Conservation (phyloP, 2,329 filamentous ascomycete species). For the Aschersonia sp. region DNA sequence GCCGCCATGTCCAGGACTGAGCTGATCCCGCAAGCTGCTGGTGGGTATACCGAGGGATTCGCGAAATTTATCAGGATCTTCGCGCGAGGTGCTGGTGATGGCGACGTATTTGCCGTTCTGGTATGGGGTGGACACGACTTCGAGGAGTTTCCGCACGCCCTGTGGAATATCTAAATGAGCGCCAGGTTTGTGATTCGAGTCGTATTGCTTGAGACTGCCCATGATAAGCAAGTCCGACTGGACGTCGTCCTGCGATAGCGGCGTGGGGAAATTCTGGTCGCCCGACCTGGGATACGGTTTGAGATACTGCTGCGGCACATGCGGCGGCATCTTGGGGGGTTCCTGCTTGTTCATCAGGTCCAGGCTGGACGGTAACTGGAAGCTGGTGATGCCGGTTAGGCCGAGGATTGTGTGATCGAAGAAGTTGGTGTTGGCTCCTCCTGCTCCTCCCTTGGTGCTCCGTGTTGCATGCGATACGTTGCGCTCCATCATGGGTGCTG, state of each 20-base stretch:
- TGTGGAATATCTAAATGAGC: slow-evolving; percentile 40
- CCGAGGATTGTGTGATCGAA: slow-evolving; percentile 43
- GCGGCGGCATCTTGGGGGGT: slow-evolving; percentile 41
- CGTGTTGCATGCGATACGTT: slow-evolving; percentile 50
- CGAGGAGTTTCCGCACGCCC: slow-evolving; percentile 40
- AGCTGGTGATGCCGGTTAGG: slow-evolving; percentile 44
- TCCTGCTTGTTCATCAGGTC: slow-evolving; percentile 40
- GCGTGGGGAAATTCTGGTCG: slow-evolving; percentile 41
- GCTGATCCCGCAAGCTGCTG: slow-evolving; percentile 27
- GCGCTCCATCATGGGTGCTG: slow-evolving; percentile 46
- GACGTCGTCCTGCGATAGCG: slow-evolving; percentile 36
- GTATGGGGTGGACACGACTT: slow-evolving; percentile 35
- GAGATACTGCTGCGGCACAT: slow-evolving; percentile 42
- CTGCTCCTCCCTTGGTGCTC: slow-evolving; percentile 40
- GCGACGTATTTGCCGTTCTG: slow-evolving; percentile 32
- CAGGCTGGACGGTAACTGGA: slow-evolving; percentile 43
- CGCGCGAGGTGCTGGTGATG: slow-evolving; percentile 29
- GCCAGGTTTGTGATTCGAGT: slow-evolving; percentile 35
- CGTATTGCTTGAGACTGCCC: slow-evolving; percentile 42
- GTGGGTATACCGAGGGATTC: slow-evolving; percentile 33
- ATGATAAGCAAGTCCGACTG: slow-evolving; percentile 42
- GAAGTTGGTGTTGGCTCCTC: slow-evolving; percentile 30
- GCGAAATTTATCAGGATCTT: slow-evolving; percentile 33
- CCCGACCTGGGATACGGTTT: slow-evolving; percentile 39
- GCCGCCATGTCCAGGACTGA: slow-evolving; percentile 13